Percentiles rank a stretch among this genome's conserved stretches.
Conservation (phyloP, 108 stramenopile genomes). For the Cyclotella atomus region DNA sequence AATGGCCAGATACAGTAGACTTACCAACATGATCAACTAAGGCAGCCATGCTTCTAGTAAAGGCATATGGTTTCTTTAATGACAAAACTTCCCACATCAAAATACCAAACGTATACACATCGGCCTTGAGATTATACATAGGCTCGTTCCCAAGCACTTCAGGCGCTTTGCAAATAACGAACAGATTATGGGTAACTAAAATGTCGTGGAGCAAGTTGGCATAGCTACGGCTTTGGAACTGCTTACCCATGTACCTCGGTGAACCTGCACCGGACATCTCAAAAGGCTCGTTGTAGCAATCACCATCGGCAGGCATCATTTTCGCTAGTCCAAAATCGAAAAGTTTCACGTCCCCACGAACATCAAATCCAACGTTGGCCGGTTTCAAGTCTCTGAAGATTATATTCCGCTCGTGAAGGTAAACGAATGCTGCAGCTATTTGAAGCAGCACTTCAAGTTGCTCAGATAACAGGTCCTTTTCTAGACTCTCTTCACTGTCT, state of each 20-base stretch:
- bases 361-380: constrained; percentile 55
- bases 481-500: background rate
- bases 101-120: constrained; percentile 70
- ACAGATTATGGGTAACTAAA: too few relatives aligned
- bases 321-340: constrained; percentile 68
- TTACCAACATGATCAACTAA: constrained; percentile 12
- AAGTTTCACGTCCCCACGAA: constrained; percentile 40
- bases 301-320: constrained; percentile 42
- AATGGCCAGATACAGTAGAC: background rate
- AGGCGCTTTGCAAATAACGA: too few relatives aligned
- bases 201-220: too few relatives aligned
- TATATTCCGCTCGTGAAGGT: constrained; percentile 35
- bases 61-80: constrained; percentile 50
- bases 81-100: constrained; percentile 64
- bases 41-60: background rate
- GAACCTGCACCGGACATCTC: constrained; percentile 33
- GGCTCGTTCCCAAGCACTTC: constrained; percentile 55
- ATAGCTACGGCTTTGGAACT: too few relatives aligned
- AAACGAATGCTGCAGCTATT: constrained; percentile 38
- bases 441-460: constrained; percentile 21
- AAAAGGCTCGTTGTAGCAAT: constrained; percentile 13
- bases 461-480: constrained; percentile 18
- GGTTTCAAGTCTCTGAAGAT: constrained; percentile 61
- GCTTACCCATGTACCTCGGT: constrained; percentile 80
- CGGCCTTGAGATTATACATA: constrained; percentile 64